Percentiles rank a stretch among this genome's conserved stretches.
Conservation (phyloP, 768 basidiomycete species). For the Asterophora lycoperdoides region DNA sequence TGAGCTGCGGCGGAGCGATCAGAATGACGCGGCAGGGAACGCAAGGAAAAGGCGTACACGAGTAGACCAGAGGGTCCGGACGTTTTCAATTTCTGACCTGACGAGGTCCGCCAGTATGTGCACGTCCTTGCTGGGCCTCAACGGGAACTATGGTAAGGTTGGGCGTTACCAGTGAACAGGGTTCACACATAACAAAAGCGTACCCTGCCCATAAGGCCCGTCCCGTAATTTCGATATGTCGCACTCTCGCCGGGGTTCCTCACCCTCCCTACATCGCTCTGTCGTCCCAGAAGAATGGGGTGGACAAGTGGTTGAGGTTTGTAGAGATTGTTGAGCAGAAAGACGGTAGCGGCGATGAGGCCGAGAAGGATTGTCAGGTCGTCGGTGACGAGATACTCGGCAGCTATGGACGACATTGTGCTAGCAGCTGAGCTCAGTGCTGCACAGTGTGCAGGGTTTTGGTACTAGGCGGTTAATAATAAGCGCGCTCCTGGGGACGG, state of each 20-base stretch:
- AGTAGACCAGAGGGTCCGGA: constrained; percentile 76
- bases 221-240: constrained; percentile 87
- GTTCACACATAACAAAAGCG: constrained; percentile 24
- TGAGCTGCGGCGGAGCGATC: constrained; percentile 47
- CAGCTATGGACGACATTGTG: constrained; percentile 29
- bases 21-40: background rate
- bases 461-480: too few species aligned
- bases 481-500: background rate
- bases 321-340: constrained; percentile 73
- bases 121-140: constrained; percentile 68
- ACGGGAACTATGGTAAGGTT: constrained; percentile 73
- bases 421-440: background rate
- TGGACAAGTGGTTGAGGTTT: constrained; percentile 85
- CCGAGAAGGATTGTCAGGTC: constrained; percentile 76
- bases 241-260: constrained; percentile 81
- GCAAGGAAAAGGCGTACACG: constrained; percentile 41
- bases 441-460: too few species aligned
- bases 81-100: constrained; percentile 57
- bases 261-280: constrained; percentile 84
- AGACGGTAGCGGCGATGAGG: constrained; percentile 71
- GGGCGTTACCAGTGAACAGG: background rate
- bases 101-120: constrained; percentile 64
- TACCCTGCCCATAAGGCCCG: constrained; percentile 78
- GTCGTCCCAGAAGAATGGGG: constrained; percentile 88
- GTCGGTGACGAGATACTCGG: constrained; percentile 67